Percentiles rank a stretch among this genome's conserved stretches.
phyloP scores from a whole-genome alignment of 306 rosid genomes.

The Abrus precatorius region DNA sequence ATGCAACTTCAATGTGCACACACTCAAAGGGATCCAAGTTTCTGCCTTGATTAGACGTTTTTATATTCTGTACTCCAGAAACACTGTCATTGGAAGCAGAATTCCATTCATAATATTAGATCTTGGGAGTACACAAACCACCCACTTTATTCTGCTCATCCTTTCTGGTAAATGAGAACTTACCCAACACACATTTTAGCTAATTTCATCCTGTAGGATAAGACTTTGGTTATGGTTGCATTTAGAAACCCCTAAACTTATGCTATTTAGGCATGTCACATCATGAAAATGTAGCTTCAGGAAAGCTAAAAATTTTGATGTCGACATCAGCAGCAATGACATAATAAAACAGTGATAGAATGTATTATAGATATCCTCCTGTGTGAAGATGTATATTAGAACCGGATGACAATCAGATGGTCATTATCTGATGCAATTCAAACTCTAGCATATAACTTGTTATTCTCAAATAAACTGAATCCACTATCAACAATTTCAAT shows the following conservation, averaged over 20 bases:
- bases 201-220: too few relatives aligned
- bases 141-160: background rate
- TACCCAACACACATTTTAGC: background rate
- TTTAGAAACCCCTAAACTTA: constrained; percentile 11
- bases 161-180: constrained; percentile 7
- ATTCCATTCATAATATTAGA: background rate
- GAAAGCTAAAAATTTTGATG: constrained; percentile 20
- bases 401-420: constrained; percentile 23
- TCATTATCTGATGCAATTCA: constrained; percentile 24
- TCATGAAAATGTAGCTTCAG: constrained; percentile 17
- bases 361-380: constrained; percentile 21
- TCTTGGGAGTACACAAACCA: constrained; percentile 2
- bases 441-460: constrained; percentile 35
- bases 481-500: constrained; percentile 40
- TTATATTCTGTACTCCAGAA: background rate
- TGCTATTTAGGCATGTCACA: background rate
- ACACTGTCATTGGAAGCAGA: background rate
- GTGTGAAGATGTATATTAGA: constrained; percentile 29
- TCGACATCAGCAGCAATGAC: constrained; percentile 36
- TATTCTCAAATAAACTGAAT: constrained; percentile 36
- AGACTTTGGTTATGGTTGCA: background rate
- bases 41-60: background rate
- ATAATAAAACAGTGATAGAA: constrained; percentile 31
- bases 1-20: background rate
- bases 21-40: background rate